These are phyloP conservation scores for Neurospora intermedia DNA, from an alignment of 495 filamentous ascomycete species.

Conservation along the genomic window DNA sequence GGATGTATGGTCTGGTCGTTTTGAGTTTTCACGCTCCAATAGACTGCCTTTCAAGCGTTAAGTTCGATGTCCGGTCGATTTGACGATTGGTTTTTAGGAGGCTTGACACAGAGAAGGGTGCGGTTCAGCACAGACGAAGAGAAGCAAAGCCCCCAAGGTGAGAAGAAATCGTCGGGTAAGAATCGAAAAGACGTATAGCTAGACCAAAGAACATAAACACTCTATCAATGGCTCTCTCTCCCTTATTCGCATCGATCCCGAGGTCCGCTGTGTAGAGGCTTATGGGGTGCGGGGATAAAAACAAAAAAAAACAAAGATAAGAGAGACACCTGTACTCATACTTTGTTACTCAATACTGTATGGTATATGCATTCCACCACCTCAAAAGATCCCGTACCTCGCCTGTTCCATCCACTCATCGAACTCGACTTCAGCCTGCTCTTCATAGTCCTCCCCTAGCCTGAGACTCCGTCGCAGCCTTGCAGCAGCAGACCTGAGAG, in stretches of 20 bases:
- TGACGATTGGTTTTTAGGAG: background rate
- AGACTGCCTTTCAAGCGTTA: background rate
- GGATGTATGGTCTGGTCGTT: too few relatives aligned
- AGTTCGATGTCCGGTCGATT: background rate
- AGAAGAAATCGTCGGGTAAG: too few relatives aligned
- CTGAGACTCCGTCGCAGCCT: background rate
- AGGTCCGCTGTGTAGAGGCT: background rate
- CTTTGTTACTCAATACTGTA: background rate
- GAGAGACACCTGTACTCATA: background rate
- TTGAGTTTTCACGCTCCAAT: background rate
- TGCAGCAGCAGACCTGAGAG: background rate
- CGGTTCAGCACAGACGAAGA: background rate
- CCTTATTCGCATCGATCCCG: background rate
- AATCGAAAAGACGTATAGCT: background rate
- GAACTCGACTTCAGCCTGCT: background rate
- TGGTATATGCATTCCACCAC: background rate
- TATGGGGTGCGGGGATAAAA: background rate
- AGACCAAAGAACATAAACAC: background rate
- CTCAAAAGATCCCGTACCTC: background rate
- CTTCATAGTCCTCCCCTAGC: background rate
- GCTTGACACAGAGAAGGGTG: background rate
- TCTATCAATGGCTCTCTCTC: background rate
- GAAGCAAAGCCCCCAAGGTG: too few relatives aligned
- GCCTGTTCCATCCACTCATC: background rate
- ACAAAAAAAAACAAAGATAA: background rate